These are phyloP conservation scores for Tetrapisispora iriomotensis DNA, from an alignment of 805 yeast genomes.

Conservation along the genomic window DNA sequence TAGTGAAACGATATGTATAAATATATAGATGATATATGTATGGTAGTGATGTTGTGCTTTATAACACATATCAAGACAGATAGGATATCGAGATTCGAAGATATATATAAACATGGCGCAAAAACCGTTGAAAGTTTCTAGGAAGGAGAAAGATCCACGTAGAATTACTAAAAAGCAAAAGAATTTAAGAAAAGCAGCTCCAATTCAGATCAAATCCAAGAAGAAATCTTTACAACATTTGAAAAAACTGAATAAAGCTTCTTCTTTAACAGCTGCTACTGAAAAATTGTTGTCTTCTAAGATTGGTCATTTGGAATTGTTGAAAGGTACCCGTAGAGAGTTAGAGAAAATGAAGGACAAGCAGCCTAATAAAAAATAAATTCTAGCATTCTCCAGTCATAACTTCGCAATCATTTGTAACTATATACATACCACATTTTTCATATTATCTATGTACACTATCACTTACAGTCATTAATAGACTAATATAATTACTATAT, in stretches of 20 bases:
- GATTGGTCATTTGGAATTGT: conserved; percentile 87
- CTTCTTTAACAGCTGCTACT: conserved; percentile 47
- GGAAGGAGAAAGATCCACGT: conserved; percentile 32
- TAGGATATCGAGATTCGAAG: not conserved
- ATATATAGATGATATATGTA: too few relatives aligned
- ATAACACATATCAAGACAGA: not conserved
- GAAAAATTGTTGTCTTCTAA: conserved; percentile 80
- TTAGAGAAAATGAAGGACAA: conserved; percentile 46
- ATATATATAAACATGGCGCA: conserved; percentile 62
- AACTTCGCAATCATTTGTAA: too few relatives aligned
- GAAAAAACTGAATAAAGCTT: conserved; percentile 45
- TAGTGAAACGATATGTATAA: too few relatives aligned
- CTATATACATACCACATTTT: too few relatives aligned
- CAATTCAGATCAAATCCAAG: conserved; percentile 58
- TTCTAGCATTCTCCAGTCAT: not conserved
- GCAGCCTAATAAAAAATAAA: not conserved
- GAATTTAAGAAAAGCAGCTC: conserved; percentile 64
- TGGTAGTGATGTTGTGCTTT: too few relatives aligned
- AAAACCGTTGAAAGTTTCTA: conserved; percentile 50
- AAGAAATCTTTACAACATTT: conserved; percentile 44
- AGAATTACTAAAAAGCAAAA: conserved; percentile 50
- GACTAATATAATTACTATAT: too few relatives aligned
- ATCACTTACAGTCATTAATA: not conserved
- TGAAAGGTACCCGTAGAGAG: conserved; percentile 84
- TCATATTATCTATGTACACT: too few relatives aligned